Percentiles rank a stretch among this genome's conserved stretches.
phyloP scores from a whole-genome alignment of 75 land plant genomes.

The Azolla pinnata region DNA sequence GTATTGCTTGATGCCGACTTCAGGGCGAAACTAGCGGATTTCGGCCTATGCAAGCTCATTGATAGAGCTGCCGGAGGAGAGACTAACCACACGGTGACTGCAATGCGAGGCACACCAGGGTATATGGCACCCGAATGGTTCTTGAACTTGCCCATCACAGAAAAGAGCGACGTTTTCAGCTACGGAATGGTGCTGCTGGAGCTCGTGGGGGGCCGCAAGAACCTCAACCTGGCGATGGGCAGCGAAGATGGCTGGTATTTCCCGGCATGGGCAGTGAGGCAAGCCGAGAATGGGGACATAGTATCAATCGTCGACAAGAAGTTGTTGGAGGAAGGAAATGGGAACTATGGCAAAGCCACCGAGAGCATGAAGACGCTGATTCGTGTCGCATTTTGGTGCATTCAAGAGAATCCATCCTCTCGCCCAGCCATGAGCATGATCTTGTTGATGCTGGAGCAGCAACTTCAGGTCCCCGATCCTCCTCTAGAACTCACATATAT shows the following conservation, averaged over 20 bases:
- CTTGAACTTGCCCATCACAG: conserved; percentile 51
- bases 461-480: conserved; percentile 28
- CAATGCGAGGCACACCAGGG: conserved; percentile 62
- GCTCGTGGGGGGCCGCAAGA: conserved; percentile 61
- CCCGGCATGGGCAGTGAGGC: conserved; percentile 52
- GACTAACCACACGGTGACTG: conserved; percentile 42
- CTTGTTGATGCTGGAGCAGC: conserved; percentile 59
- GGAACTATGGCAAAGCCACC: conserved; percentile 11
- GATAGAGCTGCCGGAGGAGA: conserved; percentile 35
- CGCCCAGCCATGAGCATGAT: conserved; percentile 60
- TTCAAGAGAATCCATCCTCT: conserved; percentile 47
- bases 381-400: conserved; percentile 61
- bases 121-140: conserved; percentile 75
- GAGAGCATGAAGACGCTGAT: conserved; percentile 25
- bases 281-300: conserved; percentile 24
- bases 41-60: conserved; percentile 73
- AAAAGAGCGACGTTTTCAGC: conserved; percentile 68
- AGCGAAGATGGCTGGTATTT: conserved; percentile 36
- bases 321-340: conserved; percentile 29
- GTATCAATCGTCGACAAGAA: conserved; percentile 30
- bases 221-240: conserved; percentile 37
- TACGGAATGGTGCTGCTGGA: conserved; percentile 70
- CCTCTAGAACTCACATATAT: conserved; percentile 5
- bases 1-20: conserved; percentile 56
- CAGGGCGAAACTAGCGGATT: conserved; percentile 65